Evolutionary conservation across 306 rosid species (phyloP).

Genomic region (Cucumis melo): DNA sequence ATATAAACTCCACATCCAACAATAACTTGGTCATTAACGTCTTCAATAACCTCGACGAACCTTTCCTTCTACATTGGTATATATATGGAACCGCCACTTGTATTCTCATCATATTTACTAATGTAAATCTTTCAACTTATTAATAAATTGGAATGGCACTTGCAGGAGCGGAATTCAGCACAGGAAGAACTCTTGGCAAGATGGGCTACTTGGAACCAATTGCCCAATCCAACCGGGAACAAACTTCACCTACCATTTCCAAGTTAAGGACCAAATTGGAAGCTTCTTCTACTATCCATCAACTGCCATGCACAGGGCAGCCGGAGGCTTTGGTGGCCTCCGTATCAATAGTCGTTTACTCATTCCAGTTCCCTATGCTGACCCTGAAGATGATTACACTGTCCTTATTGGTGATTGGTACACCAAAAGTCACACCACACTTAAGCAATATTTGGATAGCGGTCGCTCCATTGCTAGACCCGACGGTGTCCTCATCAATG

Average conservation of each 20-base stretch:
- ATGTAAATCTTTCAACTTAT: too few relatives aligned
- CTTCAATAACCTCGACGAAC: constrained; percentile 72
- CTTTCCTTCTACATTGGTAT: constrained; percentile 48
- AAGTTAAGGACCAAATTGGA: background rate
- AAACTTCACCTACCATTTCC: background rate
- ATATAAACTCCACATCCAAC: constrained; percentile 64
- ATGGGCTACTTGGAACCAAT: background rate
- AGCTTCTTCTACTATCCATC: background rate
- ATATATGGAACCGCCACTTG: too few relatives aligned
- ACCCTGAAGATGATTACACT: background rate
- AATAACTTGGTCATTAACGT: constrained; percentile 49
- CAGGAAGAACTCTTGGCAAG: background rate
- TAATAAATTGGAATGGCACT: too few relatives aligned
- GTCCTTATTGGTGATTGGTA: background rate
- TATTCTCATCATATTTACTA: too few relatives aligned
- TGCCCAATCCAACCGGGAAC: background rate
- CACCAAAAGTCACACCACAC: background rate
- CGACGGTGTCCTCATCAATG: background rate
- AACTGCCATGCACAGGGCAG: background rate
- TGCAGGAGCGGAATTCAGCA: background rate
- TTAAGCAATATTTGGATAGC: background rate
- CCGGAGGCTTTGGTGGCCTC: background rate
- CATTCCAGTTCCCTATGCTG: background rate
- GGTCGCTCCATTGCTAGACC: background rate
- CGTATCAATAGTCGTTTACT: background rate